A percentile compares a stretch with the other conserved stretches of the same genome.
Evolutionary conservation across 352 stramenopile species (phyloP).

Genomic region (Pythium periplocum): DNA sequence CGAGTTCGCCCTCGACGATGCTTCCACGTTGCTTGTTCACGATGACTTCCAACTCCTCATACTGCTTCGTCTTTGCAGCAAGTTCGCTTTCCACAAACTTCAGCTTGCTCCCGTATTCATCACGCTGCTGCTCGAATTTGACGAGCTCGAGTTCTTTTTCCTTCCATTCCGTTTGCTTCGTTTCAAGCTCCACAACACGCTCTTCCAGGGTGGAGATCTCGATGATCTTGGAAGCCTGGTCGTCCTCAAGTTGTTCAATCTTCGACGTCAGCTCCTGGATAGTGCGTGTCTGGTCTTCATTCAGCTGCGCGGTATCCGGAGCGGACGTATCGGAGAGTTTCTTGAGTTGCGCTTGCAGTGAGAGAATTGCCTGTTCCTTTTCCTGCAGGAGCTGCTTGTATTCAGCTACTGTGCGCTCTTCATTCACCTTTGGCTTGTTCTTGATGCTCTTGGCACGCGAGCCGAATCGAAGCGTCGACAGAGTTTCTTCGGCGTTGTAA

Average conservation of each 20-base stretch:
- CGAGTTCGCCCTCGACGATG: no score
- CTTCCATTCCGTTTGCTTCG: slow-evolving; percentile 28
- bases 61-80: slow-evolving; percentile 40
- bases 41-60: slow-evolving; percentile 31
- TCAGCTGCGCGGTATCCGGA: background rate
- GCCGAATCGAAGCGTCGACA: slow-evolving; percentile 73
- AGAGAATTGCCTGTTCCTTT: slow-evolving; percentile 51
- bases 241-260: slow-evolving; percentile 59
- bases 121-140: slow-evolving; percentile 31
- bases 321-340: slow-evolving; percentile 5
- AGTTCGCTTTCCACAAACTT: slow-evolving; percentile 48
- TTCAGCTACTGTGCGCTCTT: slow-evolving; percentile 87
- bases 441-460: slow-evolving; percentile 74
- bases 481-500: slow-evolving; percentile 68
- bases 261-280: slow-evolving; percentile 37
- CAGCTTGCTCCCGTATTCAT: slow-evolving; percentile 48
- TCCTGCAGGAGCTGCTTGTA: slow-evolving; percentile 59
- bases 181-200: slow-evolving; percentile 45
- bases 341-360: slow-evolving; percentile 30
- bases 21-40: background rate
- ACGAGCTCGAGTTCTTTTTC: slow-evolving; percentile 34
- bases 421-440: slow-evolving; percentile 76
- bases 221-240: slow-evolving; percentile 42
- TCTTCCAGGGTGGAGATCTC: slow-evolving; percentile 54
- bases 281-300: background rate